Evolutionary conservation across 2,329 filamentous ascomycete species (phyloP).

Genomic region (Aspergillus sp.): DNA sequence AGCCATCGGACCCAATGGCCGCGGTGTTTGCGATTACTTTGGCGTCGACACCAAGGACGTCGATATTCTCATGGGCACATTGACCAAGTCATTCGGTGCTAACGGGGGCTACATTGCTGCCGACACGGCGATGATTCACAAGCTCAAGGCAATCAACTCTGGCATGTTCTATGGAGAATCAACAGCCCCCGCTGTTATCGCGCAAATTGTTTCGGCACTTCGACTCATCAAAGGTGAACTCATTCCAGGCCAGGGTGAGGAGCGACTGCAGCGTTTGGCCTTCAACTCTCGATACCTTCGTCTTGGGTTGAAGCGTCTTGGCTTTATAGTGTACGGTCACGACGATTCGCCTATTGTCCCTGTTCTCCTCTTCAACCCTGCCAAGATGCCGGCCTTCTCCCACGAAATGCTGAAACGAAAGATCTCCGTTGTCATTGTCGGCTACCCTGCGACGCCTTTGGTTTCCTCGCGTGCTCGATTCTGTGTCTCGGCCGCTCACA

Average conservation of each 20-base stretch:
- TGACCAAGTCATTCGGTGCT: slow-evolving; percentile 97
- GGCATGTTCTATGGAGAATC: slow-evolving; percentile 85
- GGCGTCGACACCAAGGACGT: slow-evolving; percentile 82
- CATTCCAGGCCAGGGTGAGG: slow-evolving; percentile 86
- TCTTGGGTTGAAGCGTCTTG: slow-evolving; percentile 91
- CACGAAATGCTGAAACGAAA: slow-evolving; percentile 98
- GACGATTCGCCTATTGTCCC: slow-evolving; percentile 98
- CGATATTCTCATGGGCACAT: slow-evolving; percentile 95
- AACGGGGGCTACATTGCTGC: slow-evolving; percentile 95
- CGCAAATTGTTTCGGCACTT: slow-evolving; percentile 85
- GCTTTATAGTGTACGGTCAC: slow-evolving; percentile 94
- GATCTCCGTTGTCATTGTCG: slow-evolving; percentile 95
- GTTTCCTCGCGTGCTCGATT: slow-evolving; percentile 94
- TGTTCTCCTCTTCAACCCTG: slow-evolving; percentile 93
- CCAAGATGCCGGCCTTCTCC: slow-evolving; percentile 97
- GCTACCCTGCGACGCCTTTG: slow-evolving; percentile 92
- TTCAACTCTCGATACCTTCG: slow-evolving; percentile 99
- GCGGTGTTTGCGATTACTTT: slow-evolving; percentile 97
- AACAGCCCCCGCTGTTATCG: slow-evolving; percentile 80
- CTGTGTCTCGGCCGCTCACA: slow-evolving; percentile 93
- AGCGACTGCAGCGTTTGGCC: slow-evolving; percentile 89
- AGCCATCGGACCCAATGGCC: slow-evolving; percentile 81
- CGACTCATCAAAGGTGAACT: slow-evolving; percentile 88
- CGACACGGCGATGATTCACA: slow-evolving; percentile 88
- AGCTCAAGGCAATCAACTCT: slow-evolving; percentile 81